phyloP scores from a whole-genome alignment of 2,329 filamentous ascomycete genomes.

The Calonectria pauciramosa region DNA sequence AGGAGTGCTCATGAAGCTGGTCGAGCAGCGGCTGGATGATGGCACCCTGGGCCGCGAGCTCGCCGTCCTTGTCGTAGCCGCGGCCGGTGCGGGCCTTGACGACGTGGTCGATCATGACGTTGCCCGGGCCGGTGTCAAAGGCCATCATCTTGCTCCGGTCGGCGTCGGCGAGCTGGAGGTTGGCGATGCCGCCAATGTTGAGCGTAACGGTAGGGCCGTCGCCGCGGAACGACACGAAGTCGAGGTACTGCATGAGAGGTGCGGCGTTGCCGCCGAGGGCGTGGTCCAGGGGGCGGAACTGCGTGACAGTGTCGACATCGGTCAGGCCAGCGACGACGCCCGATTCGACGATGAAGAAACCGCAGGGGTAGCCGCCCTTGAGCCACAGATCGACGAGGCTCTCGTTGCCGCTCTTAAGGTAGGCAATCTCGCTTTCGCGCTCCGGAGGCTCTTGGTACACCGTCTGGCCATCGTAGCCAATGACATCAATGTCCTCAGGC shows the following conservation, averaged over 20 bases:
- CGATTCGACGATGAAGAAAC: slow-evolving; percentile 48
- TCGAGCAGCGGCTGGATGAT: slow-evolving; percentile 38
- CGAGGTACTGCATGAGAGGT: slow-evolving; percentile 50
- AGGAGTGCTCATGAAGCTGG: slow-evolving; percentile 40
- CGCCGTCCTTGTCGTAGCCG: slow-evolving; percentile 45
- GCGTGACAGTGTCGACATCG: slow-evolving; percentile 46
- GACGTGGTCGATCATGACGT: slow-evolving; percentile 50
- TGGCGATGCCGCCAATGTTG: slow-evolving; percentile 50
- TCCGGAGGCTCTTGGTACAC: slow-evolving; percentile 49
- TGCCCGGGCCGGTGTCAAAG: slow-evolving; percentile 48
- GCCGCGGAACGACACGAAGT: slow-evolving; percentile 47
- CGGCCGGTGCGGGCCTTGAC: slow-evolving; percentile 41
- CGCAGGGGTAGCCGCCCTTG: slow-evolving; percentile 46
- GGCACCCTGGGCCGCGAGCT: slow-evolving; percentile 41
- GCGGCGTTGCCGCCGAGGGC: slow-evolving; percentile 47
- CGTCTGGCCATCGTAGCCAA: slow-evolving; percentile 49
- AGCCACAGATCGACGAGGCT: slow-evolving; percentile 45
- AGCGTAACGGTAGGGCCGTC: slow-evolving; percentile 43
- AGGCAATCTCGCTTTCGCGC: slow-evolving; percentile 35
- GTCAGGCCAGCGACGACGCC: slow-evolving; percentile 48
- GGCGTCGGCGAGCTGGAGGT: slow-evolving; percentile 46
- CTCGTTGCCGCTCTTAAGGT: slow-evolving; percentile 36
- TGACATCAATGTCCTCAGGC: slow-evolving; percentile 45
- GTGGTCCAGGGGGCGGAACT: slow-evolving; percentile 48
- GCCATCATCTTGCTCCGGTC: slow-evolving; percentile 50